Evolutionary conservation across 352 stramenopile species (phyloP).

Genomic region (Discostella stelligera): DNA sequence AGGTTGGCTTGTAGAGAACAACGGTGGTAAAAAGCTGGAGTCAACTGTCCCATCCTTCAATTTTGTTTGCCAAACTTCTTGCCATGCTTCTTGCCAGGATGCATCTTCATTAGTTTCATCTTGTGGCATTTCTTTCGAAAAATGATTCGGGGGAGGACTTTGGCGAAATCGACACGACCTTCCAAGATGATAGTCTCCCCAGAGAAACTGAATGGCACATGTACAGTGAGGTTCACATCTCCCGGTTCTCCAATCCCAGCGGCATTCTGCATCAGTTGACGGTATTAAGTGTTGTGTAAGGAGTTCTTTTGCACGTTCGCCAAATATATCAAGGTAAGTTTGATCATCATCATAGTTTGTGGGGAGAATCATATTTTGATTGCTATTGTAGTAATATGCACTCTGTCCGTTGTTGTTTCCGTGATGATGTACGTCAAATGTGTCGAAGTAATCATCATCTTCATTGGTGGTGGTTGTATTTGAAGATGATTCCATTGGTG

Average conservation of each 20-base stretch:
- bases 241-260: constrained; percentile 69
- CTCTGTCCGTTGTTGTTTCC: constrained; percentile 10
- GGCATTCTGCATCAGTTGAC: constrained; percentile 57
- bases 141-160: constrained; percentile 11
- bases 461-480: constrained; percentile 6
- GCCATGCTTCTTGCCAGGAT: constrained; percentile 45
- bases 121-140: neutral
- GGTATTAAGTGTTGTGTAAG: constrained; percentile 70
- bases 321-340: constrained; percentile 76
- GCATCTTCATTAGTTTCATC: constrained; percentile 16
- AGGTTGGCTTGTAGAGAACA: constrained; percentile 18
- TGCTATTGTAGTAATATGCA: constrained; percentile 24
- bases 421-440: constrained; percentile 9
- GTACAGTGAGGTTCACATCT: constrained; percentile 75
- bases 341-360: constrained; percentile 57
- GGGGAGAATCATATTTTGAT: constrained; percentile 14
- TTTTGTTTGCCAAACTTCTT: constrained; percentile 38
- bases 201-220: constrained; percentile 58
- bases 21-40: constrained; percentile 23
- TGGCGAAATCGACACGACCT: constrained; percentile 54
- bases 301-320: constrained; percentile 77
- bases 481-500: neutral
- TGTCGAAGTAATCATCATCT: constrained; percentile 7
- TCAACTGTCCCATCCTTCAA: constrained; percentile 13
- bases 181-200: constrained; percentile 74